Base-by-base conservation (phyloP, 345 rosid species). In the Rhodamnia argentea region DNA sequence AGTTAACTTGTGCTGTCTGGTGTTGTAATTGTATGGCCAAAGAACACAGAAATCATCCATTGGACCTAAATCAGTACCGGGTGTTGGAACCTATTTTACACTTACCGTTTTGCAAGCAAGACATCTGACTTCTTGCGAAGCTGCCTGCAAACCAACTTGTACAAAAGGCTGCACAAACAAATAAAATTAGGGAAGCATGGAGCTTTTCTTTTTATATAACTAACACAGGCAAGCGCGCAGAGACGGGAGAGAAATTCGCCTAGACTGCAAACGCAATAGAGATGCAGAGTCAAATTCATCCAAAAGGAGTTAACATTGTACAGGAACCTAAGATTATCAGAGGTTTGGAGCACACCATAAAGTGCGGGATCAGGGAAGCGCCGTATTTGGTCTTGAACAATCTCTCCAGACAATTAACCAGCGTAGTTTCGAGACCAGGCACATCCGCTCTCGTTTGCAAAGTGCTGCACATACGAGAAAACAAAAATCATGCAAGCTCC, bases 41-140 rank as follows among this genome's bases (percentile, higher is more conserved):
- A 20, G 81, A 18, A 37, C n/a, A 37, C 22, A 24, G 32, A 29
- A 20, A 75, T 27, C 62, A 27, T 40, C 55, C 58, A 70, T 14
- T 10, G 2, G 2, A 70, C 47, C 81, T 37, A 70, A 20, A 37
- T 70, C 26, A 37, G 22, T 70, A 70, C 0, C 26, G 18, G 26
- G 47, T 1, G 47, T 18, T 70, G 47, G 81, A 37, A 24, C 13
- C 44, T 7, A 70, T 78, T n/a, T 82, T 47, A 40, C 22, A 89
- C 95, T 83, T 89, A 97, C 99, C 64, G 97, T 94, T 89, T 94
- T 95, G 94, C 98, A 97, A 89, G 96, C 95, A 37, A 97, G 90
- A 89, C 90, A 81, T 89, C 91, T 92, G 56, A 95, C 93, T 24
- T 53, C 76, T 53, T 90, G 90, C 88, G 98, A 94, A 89, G 92